A percentile compares a stretch with the other conserved stretches of the same genome.
These are phyloP conservation scores for Celoporthe dispersa DNA, from an alignment of 2,329 filamentous ascomycete genomes.

Conservation along the genomic window DNA sequence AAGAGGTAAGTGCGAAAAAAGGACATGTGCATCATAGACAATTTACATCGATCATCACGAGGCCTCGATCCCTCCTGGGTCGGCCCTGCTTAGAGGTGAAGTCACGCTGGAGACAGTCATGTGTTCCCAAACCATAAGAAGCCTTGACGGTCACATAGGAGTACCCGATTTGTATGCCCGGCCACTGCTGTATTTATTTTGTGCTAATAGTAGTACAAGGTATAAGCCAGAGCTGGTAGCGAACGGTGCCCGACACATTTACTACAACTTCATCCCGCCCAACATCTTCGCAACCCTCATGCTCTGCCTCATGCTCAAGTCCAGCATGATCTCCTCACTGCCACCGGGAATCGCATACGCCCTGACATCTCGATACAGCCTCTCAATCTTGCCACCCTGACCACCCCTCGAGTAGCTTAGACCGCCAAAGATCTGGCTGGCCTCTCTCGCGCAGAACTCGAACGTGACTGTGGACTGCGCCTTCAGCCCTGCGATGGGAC, in stretches of 20 bases:
- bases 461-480: constrained; percentile 93
- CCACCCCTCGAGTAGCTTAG: constrained; percentile 90
- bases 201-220: not conserved
- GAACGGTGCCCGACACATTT: not conserved
- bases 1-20: not conserved
- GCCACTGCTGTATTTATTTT: not conserved
- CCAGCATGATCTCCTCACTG: constrained; percentile 91
- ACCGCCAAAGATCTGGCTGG: constrained; percentile 96
- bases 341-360: constrained; percentile 97
- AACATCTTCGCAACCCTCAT: constrained; percentile 86
- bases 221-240: no score
- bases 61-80: not conserved
- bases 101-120: no score
- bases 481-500: constrained; percentile 91
- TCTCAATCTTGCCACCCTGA: constrained; percentile 93
- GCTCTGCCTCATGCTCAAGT: constrained; percentile 77
- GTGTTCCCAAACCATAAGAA: not conserved
- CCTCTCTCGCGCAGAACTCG: constrained; percentile 96
- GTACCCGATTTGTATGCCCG: not conserved
- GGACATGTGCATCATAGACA: not conserved
- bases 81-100: not conserved
- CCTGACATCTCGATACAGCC: constrained; percentile 91
- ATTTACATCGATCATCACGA: no score
- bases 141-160: not conserved
- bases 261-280: constrained; percentile 86